Evolutionary conservation across 352 stramenopile species (phyloP).

Genomic region (Phytophthora agathidicida): DNA sequence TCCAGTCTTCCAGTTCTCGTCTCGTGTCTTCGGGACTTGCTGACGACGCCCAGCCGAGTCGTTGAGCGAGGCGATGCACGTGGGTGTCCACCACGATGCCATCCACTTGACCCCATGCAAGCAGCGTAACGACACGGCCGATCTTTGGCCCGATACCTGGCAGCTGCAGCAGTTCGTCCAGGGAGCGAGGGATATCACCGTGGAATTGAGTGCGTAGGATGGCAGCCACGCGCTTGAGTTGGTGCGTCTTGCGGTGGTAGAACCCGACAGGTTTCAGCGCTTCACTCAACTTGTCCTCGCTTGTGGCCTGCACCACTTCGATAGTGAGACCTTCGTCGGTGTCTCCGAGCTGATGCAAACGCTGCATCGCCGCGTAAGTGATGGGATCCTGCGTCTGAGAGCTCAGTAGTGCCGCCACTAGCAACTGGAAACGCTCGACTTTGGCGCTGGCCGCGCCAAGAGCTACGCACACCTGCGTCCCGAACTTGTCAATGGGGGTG

Average conservation of each 20-base stretch:
- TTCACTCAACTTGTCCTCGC: constrained; percentile 44
- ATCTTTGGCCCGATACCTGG: constrained; percentile 81
- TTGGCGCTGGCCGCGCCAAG: constrained; percentile 22
- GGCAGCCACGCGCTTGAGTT: constrained; percentile 59
- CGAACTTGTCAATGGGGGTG: constrained; percentile 70
- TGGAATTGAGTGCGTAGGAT: constrained; percentile 42
- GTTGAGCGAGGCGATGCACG: constrained; percentile 71
- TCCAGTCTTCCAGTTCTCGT: constrained; percentile 62
- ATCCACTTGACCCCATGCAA: constrained; percentile 68
- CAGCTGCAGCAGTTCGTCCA: constrained; percentile 51
- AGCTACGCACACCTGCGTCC: constrained; percentile 68
- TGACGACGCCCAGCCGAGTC: constrained; percentile 55
- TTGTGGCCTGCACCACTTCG: constrained; percentile 36
- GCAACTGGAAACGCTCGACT: constrained; percentile 64
- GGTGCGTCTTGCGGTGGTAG: constrained; percentile 72
- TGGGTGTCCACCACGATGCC: constrained; percentile 84
- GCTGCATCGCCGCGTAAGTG: constrained; percentile 75
- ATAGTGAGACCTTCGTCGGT: constrained; percentile 56
- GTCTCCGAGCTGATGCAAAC: constrained; percentile 49
- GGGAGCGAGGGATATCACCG: constrained; percentile 53
- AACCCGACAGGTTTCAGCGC: constrained; percentile 75
- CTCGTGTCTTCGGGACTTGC: constrained; percentile 51
- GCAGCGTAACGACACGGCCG: constrained; percentile 62
- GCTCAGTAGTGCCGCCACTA: constrained; percentile 70
- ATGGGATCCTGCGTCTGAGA: constrained; percentile 76